Base-by-base conservation (phyloP, 176 grass and related monocot genomes). In the Tillandsia fasciculata region DNA sequence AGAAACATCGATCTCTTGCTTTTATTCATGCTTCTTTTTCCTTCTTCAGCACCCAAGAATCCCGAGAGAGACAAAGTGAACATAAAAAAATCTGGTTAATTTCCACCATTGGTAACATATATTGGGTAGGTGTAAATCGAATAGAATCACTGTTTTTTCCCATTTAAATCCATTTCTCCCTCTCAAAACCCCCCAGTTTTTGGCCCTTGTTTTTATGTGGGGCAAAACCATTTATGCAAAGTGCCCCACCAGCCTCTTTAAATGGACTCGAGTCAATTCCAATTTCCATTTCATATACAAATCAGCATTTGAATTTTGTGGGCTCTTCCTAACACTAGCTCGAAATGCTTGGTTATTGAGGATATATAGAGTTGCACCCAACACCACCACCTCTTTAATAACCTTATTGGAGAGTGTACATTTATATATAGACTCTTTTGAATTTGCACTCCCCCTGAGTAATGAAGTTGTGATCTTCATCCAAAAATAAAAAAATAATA, bases 261-360 rank as follows among this genome's bases (percentile, higher is more conserved):
- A 67, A 47, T 67, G n/a, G 28, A 67, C 29, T 29, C 65, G 29
- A 49, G 65, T n/a, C 65, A 15, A 17, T 67, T 67, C 65, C 18
- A 47, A 67, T 20, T 61, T 18, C 56, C 10, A 61, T 8, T 9
- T 56, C 52, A 56, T 42, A 0, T 42, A 42, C 3, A 42, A 42
- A 42, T 42, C 33, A 7, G 8, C 33, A 42, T 42, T 42, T 42
- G 5, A 42, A 42, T 42, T 7, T 42, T 42, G 33, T 7, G 7
- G 5, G 7, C 33, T 42, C 33, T 6, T 42, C 33, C 33, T 42
- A 42, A 42, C 33, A 42, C 33, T 42, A 0, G 5, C 33, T 42
- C 33, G 1, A 42, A 42, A 42, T 42, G 20, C 20, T 20, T 20
- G 33, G 33, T 42, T 42, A 42, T 7, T 42, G 1, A 42, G 33